Evolutionary conservation across 116 monocot species (phyloP).

Genomic region (Cymodocea nodosa): DNA sequence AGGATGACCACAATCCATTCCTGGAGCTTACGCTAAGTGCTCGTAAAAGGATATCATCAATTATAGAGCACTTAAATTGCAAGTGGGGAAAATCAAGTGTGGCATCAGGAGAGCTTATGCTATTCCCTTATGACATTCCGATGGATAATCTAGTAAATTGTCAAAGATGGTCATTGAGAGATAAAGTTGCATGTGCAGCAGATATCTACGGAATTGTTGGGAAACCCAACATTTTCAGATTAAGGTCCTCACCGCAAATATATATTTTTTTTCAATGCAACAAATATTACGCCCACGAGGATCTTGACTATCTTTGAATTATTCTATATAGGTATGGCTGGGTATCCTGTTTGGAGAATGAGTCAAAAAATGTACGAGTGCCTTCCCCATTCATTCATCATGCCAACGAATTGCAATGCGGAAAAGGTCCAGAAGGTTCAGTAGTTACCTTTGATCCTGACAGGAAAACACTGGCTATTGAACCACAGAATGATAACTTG

Average conservation of each 20-base stretch:
- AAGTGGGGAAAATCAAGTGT: conserved; percentile 80
- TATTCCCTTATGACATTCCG: conserved; percentile 55
- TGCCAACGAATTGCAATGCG: not conserved
- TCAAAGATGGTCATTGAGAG: conserved; percentile 66
- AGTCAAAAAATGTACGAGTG: conserved; percentile 5
- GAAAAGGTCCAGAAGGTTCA: not conserved
- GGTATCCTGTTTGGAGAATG: conserved; percentile 35
- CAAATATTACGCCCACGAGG: not conserved
- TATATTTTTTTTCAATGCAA: not conserved
- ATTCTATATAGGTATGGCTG: conserved; percentile 68
- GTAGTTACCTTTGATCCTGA: not conserved
- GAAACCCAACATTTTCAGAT: conserved; percentile 62
- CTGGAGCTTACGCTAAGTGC: conserved; percentile 88
- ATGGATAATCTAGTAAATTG: conserved; percentile 25
- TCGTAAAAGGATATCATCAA: conserved; percentile 80
- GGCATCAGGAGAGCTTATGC: conserved; percentile 57
- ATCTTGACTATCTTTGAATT: not conserved
- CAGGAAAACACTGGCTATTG: not conserved
- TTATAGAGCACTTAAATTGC: conserved; percentile 81
- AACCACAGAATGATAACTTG: not conserved
- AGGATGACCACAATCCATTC: conserved; percentile 85
- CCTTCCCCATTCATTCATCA: not conserved
- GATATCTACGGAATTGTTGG: conserved; percentile 62
- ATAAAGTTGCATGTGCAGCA: conserved; percentile 41
- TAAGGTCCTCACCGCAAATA: conserved; percentile 41